These are phyloP conservation scores for Phytophthora melonis DNA, from an alignment of 352 stramenopile species.

Conservation along the genomic window DNA sequence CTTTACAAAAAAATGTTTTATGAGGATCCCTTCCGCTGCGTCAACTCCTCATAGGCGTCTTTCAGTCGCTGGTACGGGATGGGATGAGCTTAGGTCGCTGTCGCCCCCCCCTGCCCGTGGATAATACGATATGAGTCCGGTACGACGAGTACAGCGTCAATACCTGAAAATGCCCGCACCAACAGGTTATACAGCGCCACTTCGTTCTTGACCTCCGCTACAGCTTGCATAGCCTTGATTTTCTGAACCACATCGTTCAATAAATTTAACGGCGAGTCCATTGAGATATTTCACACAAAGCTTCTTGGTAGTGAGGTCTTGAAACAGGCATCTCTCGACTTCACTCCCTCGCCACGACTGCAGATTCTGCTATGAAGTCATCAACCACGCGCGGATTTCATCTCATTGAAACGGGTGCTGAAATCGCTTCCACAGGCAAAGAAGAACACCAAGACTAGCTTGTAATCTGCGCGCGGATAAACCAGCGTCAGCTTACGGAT, in stretches of 20 bases:
- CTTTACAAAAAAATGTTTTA: too few relatives aligned
- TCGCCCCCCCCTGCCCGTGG: too few relatives aligned
- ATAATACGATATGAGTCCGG: too few relatives aligned
- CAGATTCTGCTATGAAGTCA: constrained; percentile 8
- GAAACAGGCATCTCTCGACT: constrained; percentile 18
- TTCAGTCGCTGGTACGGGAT: too few relatives aligned
- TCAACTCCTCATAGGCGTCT: too few relatives aligned
- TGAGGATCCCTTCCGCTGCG: constrained; percentile 19
- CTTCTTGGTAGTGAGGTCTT: constrained; percentile 21
- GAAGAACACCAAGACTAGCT: background rate
- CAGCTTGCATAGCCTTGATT: constrained; percentile 12
- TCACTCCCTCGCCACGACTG: constrained; percentile 21
- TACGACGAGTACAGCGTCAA: too few relatives aligned
- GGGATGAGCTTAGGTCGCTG: too few relatives aligned
- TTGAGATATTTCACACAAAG: constrained; percentile 23
- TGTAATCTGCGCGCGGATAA: too few relatives aligned
- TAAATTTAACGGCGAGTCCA: background rate
- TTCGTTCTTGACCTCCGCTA: too few relatives aligned
- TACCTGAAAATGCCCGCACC: too few relatives aligned
- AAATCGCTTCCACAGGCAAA: background rate
- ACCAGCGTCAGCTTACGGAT: too few relatives aligned
- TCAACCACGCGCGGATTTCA: background rate
- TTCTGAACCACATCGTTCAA: constrained; percentile 9
- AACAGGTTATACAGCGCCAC: too few relatives aligned
- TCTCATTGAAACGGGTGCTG: background rate